Base-by-base conservation (phyloP, 2,329 filamentous ascomycete species). In the Teratosphaeria epicoccoides region DNA sequence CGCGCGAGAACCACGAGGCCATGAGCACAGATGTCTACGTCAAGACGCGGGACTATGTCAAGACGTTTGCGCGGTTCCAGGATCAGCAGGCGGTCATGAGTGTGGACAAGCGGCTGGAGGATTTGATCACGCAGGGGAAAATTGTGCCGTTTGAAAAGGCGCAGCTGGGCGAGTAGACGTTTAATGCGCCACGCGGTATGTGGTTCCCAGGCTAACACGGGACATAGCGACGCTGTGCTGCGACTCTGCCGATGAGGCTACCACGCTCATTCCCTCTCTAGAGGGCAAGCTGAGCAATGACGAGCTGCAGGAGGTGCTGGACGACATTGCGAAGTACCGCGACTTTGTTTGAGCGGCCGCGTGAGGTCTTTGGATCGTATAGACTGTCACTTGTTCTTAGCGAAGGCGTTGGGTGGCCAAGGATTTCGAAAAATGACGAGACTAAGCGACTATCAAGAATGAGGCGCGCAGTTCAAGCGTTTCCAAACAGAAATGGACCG, bases 1-100 rank as follows among this genome's bases (percentile, higher is more conserved):
- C 46, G 4, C 50, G 56, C 24, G 46, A 49, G 11, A 26, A 45
- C 12, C 22, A 43, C 61, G 43, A 48, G 24, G 17, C 47, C 47
- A 51, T 83, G 62, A 89, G 89, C 63, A 69, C 65, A 61, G 68
- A 69, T 47, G 52, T 61, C 51, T 61, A 58, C 55, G 51, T 58
- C 55, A 64, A 64, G 51, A 65, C 61, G 24, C 79, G 89, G 59
- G 88, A 90, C 66, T 97, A 98, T 71, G 82, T 97, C 50, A 89
- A 95, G 63, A 83, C 89, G 57, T 98, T 98, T 71, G 86, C 90
- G 17, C 87, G 93, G 29, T 97, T 97, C 79, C 95, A 95, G 73
- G 84, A 93, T 60, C 87, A 95, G 65, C 87, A 95, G 72, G 87
- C 88, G n/a, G 88, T 97, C 26, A 89, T 95, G 71, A 82, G 88